Evolutionary conservation across 148 eudicot species (phyloP), one percentile per base, ranked within the genome.

Genomic region (Fagopyrum tataricum): DNA sequence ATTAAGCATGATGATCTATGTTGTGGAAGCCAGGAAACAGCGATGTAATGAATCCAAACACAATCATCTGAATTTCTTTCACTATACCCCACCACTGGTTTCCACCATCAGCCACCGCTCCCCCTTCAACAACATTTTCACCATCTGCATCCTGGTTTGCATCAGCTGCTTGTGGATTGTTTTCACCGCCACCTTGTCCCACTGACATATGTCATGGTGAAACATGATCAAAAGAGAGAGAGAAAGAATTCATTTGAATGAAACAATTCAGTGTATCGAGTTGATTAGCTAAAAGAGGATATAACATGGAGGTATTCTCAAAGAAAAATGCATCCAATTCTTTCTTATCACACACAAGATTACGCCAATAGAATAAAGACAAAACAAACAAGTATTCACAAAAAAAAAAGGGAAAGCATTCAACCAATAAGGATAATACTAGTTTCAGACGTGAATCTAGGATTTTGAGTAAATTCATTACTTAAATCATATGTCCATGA

Each of bases 1-100:
- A 64, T 39, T 64, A 64, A 64, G 44, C 69, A 64, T 64, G 64
- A 74, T 85, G 90, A 71, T 95, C 99, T 73, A 95, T 79, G 83
- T 96, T 88, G 85, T 92, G 97, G 76, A 96, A 96, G 70, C 99
- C 99, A 0, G 99, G 99, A 56, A 96, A 96, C 67, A 96, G 94
- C 24, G 99, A 96, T 72, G 99, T 89, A 62, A 96, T 96, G 89
- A 96, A 96, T 67, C 99, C 99, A 44, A 92, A 96, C 44, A 92
- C 97, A 31, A 96, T 88, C 90, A 96, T 84, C 79, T 96, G 99
- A 26, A 96, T 84, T 87, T 96, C 99, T 82, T 92, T 96, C 5
- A 89, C 89, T 6, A 96, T 87, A 52, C 89, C 92, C 99, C 97
- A 96, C 94, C 87, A 90, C 42, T 88, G 92, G 77, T 92, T 90